These are phyloP conservation scores for Xylaria sp. DNA, from an alignment of 2,329 filamentous ascomycete species.

Conservation along the genomic window DNA sequence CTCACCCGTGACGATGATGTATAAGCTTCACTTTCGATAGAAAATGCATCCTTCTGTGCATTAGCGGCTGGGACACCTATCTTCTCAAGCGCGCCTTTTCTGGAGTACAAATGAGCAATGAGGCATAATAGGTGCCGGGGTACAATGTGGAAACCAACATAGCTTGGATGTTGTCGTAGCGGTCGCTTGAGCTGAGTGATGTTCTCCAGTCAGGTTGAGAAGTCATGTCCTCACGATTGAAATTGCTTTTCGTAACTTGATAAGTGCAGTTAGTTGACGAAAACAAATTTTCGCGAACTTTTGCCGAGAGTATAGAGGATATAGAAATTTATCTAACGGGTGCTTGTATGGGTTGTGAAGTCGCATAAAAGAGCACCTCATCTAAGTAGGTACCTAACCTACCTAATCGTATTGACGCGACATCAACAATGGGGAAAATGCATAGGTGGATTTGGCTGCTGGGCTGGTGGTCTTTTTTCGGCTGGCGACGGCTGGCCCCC, in stretches of 20 bases:
- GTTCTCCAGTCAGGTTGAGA: slow-evolving; percentile 58
- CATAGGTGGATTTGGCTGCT: neutral
- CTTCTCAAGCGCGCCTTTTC: slow-evolving; percentile 43
- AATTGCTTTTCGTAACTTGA: neutral
- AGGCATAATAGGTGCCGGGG: neutral
- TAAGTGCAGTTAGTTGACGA: neutral
- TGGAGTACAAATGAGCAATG: slow-evolving; percentile 35
- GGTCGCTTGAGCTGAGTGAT: slow-evolving; percentile 65
- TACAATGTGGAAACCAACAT: slow-evolving; percentile 59
- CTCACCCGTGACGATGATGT: slow-evolving; percentile 67
- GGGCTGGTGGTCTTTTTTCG: neutral
- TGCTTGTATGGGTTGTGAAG: neutral
- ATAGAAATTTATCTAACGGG: neutral
- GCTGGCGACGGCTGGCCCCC: slow-evolving; percentile 2
- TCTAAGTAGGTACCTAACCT: no score
- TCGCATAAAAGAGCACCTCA: neutral
- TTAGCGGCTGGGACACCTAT: slow-evolving; percentile 37
- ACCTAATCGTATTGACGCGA: neutral
- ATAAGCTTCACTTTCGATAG: slow-evolving; percentile 72
- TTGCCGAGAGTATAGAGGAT: neutral
- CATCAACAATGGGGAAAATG: no score
- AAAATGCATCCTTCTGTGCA: slow-evolving; percentile 62
- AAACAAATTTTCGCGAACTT: no score
- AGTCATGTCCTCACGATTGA: slow-evolving; percentile 43
- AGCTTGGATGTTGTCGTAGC: slow-evolving; percentile 70